These are phyloP conservation scores for Apophysomyces sp. DNA, from an alignment of 371 early-diverging fungal species.

Conservation along the genomic window DNA sequence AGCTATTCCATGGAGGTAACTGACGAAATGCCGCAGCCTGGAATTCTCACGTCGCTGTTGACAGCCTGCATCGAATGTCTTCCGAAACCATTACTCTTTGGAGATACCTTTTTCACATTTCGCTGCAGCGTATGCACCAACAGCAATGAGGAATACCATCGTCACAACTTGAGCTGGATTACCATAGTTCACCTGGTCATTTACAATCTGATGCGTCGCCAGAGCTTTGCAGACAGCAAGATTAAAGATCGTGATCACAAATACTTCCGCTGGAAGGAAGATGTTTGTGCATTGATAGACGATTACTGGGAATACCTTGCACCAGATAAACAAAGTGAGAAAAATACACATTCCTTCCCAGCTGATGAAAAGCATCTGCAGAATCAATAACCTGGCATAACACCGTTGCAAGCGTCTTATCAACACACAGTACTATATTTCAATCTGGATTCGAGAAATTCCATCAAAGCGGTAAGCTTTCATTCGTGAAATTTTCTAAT, in stretches of 20 bases:
- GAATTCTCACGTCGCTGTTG: neutral
- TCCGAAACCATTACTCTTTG: constrained; percentile 52
- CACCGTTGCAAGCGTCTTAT: constrained; percentile 78
- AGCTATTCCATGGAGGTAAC: constrained; percentile 63
- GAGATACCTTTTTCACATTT: constrained; percentile 67
- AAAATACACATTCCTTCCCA: neutral
- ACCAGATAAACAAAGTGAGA: constrained; percentile 65
- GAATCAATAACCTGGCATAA: constrained; percentile 74
- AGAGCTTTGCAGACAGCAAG: constrained; percentile 21
- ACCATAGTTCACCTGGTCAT: constrained; percentile 73
- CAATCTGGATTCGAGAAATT: constrained; percentile 75
- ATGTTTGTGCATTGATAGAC: constrained; percentile 78
- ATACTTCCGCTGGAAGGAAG: constrained; percentile 82
- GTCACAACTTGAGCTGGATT: constrained; percentile 70
- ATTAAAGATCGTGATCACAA: constrained; percentile 55
- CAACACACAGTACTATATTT: constrained; percentile 75
- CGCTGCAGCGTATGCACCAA: constrained; percentile 66
- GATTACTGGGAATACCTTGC: constrained; percentile 75
- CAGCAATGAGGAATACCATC: constrained; percentile 54
- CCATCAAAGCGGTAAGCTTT: constrained; percentile 38
- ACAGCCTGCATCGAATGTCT: constrained; percentile 45
- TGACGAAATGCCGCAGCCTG: too few relatives aligned
- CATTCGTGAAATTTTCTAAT: neutral
- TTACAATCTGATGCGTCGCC: constrained; percentile 64
- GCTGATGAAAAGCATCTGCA: constrained; percentile 6